Conservation (phyloP, 805 yeast species). For the Kodamaea lidongshanica region DNA sequence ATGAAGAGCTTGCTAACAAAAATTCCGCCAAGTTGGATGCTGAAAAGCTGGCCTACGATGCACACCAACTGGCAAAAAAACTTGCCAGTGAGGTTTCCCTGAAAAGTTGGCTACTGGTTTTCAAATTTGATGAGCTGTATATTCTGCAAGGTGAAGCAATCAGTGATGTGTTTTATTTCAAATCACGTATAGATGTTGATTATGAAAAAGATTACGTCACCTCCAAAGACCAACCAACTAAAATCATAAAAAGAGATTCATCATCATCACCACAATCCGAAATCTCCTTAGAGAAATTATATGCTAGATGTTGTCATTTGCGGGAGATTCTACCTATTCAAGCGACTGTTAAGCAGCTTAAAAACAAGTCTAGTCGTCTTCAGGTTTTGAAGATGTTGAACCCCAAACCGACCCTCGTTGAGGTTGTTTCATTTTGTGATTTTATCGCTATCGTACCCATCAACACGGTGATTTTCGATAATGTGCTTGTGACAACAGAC, state of each 20-base stretch:
- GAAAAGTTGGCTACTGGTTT: conserved; percentile 24
- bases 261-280: neutral
- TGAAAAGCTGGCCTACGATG: conserved; percentile 68
- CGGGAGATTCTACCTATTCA: conserved; percentile 47
- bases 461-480: conserved; percentile 50
- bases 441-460: conserved; percentile 52
- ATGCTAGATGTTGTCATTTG: conserved; percentile 45
- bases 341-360: conserved; percentile 48
- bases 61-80: conserved; percentile 64
- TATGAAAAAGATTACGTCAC: conserved; percentile 8
- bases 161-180: neutral
- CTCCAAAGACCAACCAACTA: conserved; percentile 10
- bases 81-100: conserved; percentile 59
- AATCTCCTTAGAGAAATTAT: conserved; percentile 38
- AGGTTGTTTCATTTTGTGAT: conserved; percentile 51
- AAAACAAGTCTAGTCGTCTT: conserved; percentile 44
- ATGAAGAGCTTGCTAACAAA: conserved; percentile 49
- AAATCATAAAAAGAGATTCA: too few species aligned
- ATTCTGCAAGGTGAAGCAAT: too few species aligned
- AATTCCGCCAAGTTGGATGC: conserved; percentile 52
- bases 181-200: conserved; percentile 2
- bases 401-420: conserved; percentile 55
- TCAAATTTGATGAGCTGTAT: conserved; percentile 7
- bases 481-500: conserved; percentile 48
- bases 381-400: conserved; percentile 51